These are phyloP conservation scores for Nakazawaea ernobii DNA, from an alignment of 805 yeast genomes.

Conservation along the genomic window DNA sequence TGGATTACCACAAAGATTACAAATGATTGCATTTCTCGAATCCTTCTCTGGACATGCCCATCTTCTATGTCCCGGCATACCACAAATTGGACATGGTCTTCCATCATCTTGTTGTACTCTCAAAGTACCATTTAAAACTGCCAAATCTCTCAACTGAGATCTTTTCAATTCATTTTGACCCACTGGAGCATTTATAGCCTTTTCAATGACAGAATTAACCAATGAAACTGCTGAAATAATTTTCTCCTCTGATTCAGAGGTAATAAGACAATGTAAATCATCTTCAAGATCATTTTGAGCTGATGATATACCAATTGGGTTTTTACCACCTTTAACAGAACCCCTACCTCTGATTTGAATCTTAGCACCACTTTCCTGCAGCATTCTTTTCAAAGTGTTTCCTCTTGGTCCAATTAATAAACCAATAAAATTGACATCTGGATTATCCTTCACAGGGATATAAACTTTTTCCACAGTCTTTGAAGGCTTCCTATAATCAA, in stretches of 20 bases:
- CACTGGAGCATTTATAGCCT: slow-evolving; percentile 84
- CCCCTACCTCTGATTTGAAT: slow-evolving; percentile 94
- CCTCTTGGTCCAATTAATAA: slow-evolving; percentile 93
- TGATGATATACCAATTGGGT: slow-evolving; percentile 39
- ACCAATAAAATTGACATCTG: slow-evolving; percentile 91
- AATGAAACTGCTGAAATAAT: slow-evolving; percentile 69
- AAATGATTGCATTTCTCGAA: slow-evolving; percentile 40
- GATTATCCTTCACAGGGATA: slow-evolving; percentile 81
- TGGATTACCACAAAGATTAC: slow-evolving; percentile 70
- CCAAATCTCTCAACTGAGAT: slow-evolving; percentile 86
- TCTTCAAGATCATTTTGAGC: slow-evolving; percentile 61
- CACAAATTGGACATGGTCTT: slow-evolving; percentile 59
- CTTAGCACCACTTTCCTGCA: slow-evolving; percentile 80
- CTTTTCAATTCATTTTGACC: slow-evolving; percentile 91
- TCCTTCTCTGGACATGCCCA: slow-evolving; percentile 58
- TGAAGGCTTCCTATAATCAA: slow-evolving; percentile 63
- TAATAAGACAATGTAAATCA: slow-evolving; percentile 82
- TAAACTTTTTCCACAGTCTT: slow-evolving; percentile 75
- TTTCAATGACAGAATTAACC: slow-evolving; percentile 70
- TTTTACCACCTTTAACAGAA: slow-evolving; percentile 88
- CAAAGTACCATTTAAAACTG: slow-evolving; percentile 89
- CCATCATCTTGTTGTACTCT: slow-evolving; percentile 63
- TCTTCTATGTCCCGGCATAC: slow-evolving; percentile 57
- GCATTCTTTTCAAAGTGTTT: slow-evolving; percentile 73
- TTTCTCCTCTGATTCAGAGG: slow-evolving; percentile 75